phyloP scores from a whole-genome alignment of 2,329 filamentous ascomycete genomes.

The Lecanicillium sp. region DNA sequence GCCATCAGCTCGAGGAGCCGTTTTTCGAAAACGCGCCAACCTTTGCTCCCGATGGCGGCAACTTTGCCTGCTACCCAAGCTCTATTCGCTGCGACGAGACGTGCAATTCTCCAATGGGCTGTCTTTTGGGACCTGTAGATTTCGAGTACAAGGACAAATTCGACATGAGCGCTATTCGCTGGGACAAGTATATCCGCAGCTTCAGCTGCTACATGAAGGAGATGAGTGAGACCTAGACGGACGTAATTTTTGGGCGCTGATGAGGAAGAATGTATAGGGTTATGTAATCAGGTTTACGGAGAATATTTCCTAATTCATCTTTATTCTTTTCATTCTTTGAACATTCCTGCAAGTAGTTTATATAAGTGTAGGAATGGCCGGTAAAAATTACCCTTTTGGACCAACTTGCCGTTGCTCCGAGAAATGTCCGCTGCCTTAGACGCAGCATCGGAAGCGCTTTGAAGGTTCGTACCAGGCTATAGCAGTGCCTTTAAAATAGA shows the following conservation, averaged over 20 bases:
- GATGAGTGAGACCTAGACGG: not conserved
- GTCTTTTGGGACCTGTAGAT: constrained; percentile 40
- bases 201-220: constrained; percentile 21
- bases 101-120: constrained; percentile 43
- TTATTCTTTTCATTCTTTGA: not conserved
- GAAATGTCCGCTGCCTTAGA: too few relatives aligned
- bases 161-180: constrained; percentile 35
- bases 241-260: not conserved
- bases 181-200: constrained; percentile 30
- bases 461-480: too few relatives aligned
- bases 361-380: not conserved
- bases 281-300: not conserved
- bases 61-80: constrained; percentile 40
- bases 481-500: too few relatives aligned
- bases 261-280: too few relatives aligned
- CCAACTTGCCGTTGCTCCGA: too few relatives aligned
- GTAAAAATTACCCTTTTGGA: too few relatives aligned
- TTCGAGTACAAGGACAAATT: constrained; percentile 37
- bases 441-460: too few relatives aligned
- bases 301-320: not conserved
- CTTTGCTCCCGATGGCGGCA: constrained; percentile 41
- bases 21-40: constrained; percentile 35
- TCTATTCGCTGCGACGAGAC: constrained; percentile 29
- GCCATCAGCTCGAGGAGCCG: constrained; percentile 34
- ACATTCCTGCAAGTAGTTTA: not conserved